Evolutionary conservation across 2,329 filamentous ascomycete genomes (phyloP).

Genomic region (Ceratocystis lukuohia): DNA sequence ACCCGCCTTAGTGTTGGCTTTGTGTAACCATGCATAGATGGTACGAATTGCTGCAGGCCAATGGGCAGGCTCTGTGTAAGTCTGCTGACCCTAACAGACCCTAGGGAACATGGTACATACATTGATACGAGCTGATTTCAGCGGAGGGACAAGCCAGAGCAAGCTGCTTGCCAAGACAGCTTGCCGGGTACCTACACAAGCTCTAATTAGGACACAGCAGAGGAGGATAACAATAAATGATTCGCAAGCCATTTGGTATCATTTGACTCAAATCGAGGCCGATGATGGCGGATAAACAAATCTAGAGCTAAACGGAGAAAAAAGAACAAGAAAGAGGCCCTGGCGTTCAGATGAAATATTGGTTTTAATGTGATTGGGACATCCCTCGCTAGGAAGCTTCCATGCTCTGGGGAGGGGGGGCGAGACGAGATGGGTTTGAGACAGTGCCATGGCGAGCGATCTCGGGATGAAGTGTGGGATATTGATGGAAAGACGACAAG

Average conservation of each 20-base stretch:
- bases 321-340: background rate
- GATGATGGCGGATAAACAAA: background rate
- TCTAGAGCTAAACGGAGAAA: background rate
- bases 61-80: background rate
- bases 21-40: background rate
- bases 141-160: background rate
- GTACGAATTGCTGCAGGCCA: background rate
- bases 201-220: background rate
- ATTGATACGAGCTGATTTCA: background rate
- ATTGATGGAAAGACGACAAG: background rate
- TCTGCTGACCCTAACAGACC: background rate
- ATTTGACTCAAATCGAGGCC: background rate
- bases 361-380: background rate
- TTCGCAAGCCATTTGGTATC: background rate
- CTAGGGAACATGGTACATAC: background rate
- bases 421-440: background rate
- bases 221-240: background rate
- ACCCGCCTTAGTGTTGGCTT: background rate
- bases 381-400: constrained; percentile 2
- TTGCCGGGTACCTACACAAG: background rate
- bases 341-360: background rate
- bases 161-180: background rate
- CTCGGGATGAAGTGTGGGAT: background rate
- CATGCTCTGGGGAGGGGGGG: background rate
- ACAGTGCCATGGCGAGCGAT: background rate